These are phyloP conservation scores for Phytophthora gonapodyides DNA, from an alignment of 352 stramenopile species.

Conservation along the genomic window DNA sequence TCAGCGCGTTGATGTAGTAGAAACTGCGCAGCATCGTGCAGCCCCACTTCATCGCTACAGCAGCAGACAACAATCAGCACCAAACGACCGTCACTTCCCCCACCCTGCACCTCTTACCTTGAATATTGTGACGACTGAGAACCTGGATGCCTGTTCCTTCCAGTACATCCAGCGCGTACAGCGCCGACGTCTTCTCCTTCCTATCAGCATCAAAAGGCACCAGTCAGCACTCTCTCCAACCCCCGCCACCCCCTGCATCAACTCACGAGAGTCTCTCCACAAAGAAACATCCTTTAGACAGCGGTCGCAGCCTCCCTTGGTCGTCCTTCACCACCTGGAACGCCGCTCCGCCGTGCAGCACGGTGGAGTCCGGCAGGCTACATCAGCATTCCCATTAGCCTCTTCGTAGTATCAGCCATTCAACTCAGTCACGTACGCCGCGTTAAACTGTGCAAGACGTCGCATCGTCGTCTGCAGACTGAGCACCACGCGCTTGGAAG, in stretches of 20 bases:
- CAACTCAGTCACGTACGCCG: conserved; percentile 38
- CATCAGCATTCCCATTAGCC: conserved; percentile 3
- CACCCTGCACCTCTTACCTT: conserved; percentile 38
- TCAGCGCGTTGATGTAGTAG: conserved; percentile 82
- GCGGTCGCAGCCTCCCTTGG: conserved; percentile 48
- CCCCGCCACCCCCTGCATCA: not conserved
- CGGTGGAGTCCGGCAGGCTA: conserved; percentile 66
- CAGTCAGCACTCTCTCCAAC: not conserved
- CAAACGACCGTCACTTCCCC: not conserved
- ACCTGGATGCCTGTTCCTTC: conserved; percentile 76
- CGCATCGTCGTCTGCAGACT: conserved; percentile 69
- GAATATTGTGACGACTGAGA: conserved; percentile 77
- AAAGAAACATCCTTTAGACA: conserved; percentile 78
- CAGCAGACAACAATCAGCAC: not conserved
- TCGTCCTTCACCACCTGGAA: conserved; percentile 71
- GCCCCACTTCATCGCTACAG: conserved; percentile 77
- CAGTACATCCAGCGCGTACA: conserved; percentile 75
- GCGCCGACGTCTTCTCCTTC: conserved; percentile 67
- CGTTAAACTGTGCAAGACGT: conserved; percentile 58
- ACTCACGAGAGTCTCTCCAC: conserved; percentile 79
- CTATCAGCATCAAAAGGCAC: conserved; percentile 33
- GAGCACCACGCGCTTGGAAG: conserved; percentile 59
- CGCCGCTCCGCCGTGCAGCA: conserved; percentile 72
- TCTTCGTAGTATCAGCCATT: not conserved
- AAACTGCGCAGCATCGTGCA: conserved; percentile 78